Evolutionary conservation across 331 rosid species (phyloP).

Genomic region (Quercus tomentella): DNA sequence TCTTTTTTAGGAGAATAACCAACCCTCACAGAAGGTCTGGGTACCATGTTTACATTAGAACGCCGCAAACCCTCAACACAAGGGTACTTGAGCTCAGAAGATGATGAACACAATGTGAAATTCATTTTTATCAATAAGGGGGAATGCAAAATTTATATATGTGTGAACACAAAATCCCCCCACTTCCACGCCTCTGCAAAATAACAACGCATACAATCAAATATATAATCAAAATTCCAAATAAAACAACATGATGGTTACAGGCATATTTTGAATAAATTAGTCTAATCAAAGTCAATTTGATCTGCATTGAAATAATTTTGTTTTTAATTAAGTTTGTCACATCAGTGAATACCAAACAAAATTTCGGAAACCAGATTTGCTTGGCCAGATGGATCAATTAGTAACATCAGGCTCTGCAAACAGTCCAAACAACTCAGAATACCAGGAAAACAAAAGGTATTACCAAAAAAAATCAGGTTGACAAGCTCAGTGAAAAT

Average conservation of each 20-base stretch:
- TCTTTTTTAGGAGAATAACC: slow-evolving; percentile 37
- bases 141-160: not conserved
- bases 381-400: not conserved
- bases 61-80: slow-evolving; percentile 34
- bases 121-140: slow-evolving; percentile 38
- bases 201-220: slow-evolving; percentile 15
- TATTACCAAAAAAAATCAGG: not conserved
- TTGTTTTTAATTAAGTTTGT: not conserved
- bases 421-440: not conserved
- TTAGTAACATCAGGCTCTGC: not conserved
- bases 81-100: slow-evolving; percentile 44
- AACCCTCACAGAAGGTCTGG: slow-evolving; percentile 35
- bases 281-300: not conserved
- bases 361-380: not conserved
- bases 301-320: not conserved
- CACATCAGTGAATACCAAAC: not conserved
- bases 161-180: not conserved
- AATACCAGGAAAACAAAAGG: not conserved
- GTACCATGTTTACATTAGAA: slow-evolving; percentile 22
- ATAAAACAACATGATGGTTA: not conserved
- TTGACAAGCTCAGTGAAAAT: not conserved
- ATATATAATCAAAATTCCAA: not conserved
- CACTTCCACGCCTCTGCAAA: slow-evolving; percentile 30
- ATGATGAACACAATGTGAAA: slow-evolving; percentile 33
- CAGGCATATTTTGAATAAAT: not conserved